Base-by-base conservation (phyloP, 2,329 filamentous ascomycete species). In the Zalaria sp. region DNA sequence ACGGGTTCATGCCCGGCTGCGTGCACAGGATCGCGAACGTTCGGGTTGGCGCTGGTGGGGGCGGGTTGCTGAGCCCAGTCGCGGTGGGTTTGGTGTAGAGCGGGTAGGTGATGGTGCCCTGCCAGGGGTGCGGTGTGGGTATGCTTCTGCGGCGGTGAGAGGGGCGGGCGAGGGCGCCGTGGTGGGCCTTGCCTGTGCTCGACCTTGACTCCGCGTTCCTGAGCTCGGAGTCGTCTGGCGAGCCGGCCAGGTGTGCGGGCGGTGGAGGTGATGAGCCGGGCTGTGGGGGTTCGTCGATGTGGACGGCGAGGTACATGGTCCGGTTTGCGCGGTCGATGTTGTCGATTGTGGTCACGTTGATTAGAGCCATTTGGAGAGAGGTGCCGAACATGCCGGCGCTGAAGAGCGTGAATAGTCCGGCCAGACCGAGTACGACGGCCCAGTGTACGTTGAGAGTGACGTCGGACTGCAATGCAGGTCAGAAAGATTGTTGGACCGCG, bases 271-370 rank as follows among this genome's bases (percentile, higher is more conserved):
- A 29, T 11, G 35, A 41, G 38, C 25, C 34, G 25, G 35, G 41
- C n/a, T 49, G 38, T 58, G 56, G 34, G 51, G 43, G 27, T 55
- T 54, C 4, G 62, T 63, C 11, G 79, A 89, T 70, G 25, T 79
- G 72, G 4, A 95, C 74, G 1, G 89, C 88, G 28, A 96, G 65
- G 40, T 79, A 77, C 61, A 82, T 80, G 4, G 77, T 73, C 46
- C 74, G 77, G 11, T 64, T 69, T 46, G 68, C 72, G 43, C 69
- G 67, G 48, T 69, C 72, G 26, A 93, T 67, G 44, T 79, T 75
- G 57, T 98, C 91, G 44, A 98, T 80, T 11, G 86, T 93, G 1
- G 88, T 93, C 37, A 79, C 70, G 54, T 95, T 95, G 41, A 72
- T 64, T 37, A 81, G 61, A 34, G 81, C 72, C 52, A 86, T 79